phyloP scores from a whole-genome alignment of 1,284 basidiomycete genomes.

The Cryptococcus sp. region DNA sequence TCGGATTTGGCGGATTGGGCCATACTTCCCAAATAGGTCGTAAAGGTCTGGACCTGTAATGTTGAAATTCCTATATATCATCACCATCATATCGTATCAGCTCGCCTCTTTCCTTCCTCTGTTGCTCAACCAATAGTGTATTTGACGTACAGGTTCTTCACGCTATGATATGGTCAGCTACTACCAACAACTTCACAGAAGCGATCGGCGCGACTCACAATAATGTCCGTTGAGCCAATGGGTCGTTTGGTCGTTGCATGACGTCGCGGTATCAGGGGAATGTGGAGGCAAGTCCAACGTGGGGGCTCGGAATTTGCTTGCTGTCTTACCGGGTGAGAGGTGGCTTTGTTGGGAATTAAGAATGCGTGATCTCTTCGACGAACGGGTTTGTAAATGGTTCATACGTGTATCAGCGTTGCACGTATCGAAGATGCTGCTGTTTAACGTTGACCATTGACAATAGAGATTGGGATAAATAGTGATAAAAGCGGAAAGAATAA shows the following conservation, averaged over 20 bases:
- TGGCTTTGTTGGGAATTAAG: not conserved
- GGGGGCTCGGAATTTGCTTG: too few species aligned
- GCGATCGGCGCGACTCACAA: constrained; percentile 39
- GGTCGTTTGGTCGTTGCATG: constrained; percentile 40
- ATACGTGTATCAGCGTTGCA: too few species aligned
- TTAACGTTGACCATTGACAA: not conserved
- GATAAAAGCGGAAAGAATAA: constrained; percentile 2
- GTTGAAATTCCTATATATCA: constrained; percentile 68
- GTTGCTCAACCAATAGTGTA: too few species aligned
- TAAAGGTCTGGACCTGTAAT: constrained; percentile 89
- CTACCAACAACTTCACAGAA: not conserved
- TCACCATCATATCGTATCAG: too few species aligned
- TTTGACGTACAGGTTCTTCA: constrained; percentile 50
- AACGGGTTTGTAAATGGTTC: too few species aligned
- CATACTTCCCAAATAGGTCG: constrained; percentile 96
- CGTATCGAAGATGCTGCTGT: too few species aligned
- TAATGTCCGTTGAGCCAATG: constrained; percentile 45
- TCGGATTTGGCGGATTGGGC: constrained; percentile 91
- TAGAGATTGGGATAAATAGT: not conserved
- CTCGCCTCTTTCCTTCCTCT: too few species aligned
- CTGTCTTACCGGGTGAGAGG: not conserved
- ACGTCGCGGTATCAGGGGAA: not conserved
- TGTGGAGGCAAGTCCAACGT: too few species aligned
- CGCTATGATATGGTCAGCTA: constrained; percentile 24
- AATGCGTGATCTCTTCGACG: not conserved